Conservation (phyloP, 306 rosid genomes). For the Acacia confusa region DNA sequence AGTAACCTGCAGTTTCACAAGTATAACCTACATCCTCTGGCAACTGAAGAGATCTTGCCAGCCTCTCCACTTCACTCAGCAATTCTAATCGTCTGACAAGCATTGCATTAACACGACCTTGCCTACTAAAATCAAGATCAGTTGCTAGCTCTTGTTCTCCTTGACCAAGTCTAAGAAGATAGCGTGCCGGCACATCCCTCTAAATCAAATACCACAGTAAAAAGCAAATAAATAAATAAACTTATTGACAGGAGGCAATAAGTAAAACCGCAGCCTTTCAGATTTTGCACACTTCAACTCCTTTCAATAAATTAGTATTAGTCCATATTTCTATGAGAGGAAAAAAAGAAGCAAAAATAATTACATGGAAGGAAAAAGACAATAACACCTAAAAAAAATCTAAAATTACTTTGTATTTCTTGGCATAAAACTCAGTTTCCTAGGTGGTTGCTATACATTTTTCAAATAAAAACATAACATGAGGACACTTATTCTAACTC, state of each 20-base stretch:
- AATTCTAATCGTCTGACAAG: slow-evolving; percentile 87
- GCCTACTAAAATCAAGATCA: slow-evolving; percentile 97
- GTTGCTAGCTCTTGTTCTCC: slow-evolving; percentile 99
- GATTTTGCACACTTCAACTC: not conserved
- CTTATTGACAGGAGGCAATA: slow-evolving; percentile 1
- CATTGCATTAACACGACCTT: slow-evolving; percentile 99
- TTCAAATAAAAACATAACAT: not conserved
- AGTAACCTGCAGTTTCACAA: slow-evolving; percentile 98
- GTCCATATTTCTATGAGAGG: slow-evolving; percentile 1
- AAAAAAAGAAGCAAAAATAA: not conserved
- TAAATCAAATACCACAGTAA: slow-evolving; percentile 36
- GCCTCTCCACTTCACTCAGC: slow-evolving; percentile 87
- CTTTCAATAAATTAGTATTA: slow-evolving; percentile 17
- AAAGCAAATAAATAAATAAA: slow-evolving; percentile 6
- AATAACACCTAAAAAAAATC: not conserved
- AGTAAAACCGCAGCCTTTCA: not conserved
- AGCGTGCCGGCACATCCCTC: slow-evolving; percentile 99
- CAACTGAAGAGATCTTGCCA: slow-evolving; percentile 94
- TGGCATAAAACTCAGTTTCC: not conserved
- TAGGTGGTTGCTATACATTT: not conserved
- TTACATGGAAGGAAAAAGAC: not conserved
- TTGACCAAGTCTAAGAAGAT: slow-evolving; percentile 99
- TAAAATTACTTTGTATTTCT: not conserved
- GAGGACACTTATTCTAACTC: not conserved
- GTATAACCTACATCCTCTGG: slow-evolving; percentile 99